Evolutionary conservation across 306 rosid species (phyloP).

Genomic region (Fragaria vesca): DNA sequence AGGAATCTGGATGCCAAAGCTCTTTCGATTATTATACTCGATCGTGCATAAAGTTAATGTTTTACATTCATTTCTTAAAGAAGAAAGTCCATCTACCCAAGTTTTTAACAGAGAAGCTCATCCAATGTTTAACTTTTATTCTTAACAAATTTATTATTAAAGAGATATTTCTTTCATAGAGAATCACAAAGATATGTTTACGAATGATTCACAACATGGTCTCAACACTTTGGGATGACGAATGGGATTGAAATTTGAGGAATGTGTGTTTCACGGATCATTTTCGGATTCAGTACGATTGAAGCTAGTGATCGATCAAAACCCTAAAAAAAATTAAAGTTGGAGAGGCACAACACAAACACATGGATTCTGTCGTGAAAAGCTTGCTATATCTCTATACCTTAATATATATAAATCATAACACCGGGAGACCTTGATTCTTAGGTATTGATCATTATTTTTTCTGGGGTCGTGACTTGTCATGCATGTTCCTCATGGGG

Average conservation of each 20-base stretch:
- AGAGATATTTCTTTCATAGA: neutral
- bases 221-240: neutral
- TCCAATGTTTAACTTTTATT: neutral
- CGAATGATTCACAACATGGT: neutral
- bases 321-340: neutral
- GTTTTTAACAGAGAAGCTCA: neutral
- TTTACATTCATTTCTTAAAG: too few species aligned
- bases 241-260: neutral
- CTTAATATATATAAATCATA: neutral
- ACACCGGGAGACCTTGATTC: neutral
- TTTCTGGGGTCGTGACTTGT: neutral
- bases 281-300: neutral
- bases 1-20: too few species aligned
- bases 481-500: constrained; percentile 10
- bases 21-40: neutral
- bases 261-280: neutral
- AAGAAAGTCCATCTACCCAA: too few species aligned
- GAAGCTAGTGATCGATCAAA: neutral
- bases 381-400: neutral
- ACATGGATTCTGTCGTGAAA: constrained; percentile 21
- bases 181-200: neutral
- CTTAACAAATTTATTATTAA: neutral
- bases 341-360: constrained; percentile 1
- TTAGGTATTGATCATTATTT: constrained; percentile 5
- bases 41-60: too few species aligned